Evolutionary conservation across 176 grass and related monocot species (phyloP).

Genomic region (Saccharum officinarum): DNA sequence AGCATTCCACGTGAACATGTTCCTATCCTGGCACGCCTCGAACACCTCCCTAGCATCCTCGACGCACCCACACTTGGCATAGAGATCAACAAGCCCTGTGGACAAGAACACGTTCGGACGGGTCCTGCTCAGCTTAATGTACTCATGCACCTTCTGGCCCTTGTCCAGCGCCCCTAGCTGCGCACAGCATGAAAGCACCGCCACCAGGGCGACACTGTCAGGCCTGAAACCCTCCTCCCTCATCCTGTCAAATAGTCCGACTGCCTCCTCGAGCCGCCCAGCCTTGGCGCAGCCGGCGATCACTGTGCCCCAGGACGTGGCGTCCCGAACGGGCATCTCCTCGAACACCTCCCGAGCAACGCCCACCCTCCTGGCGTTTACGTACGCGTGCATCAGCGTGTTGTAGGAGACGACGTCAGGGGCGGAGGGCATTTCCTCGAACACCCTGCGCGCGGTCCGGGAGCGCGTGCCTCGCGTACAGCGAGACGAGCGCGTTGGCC

Average conservation of each 20-base stretch:
- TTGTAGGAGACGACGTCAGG: constrained; percentile 54
- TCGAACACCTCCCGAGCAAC: constrained; percentile 41
- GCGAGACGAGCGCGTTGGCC: constrained; percentile 51
- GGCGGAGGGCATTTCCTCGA: constrained; percentile 30
- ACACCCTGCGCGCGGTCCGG: constrained; percentile 41
- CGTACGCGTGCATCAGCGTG: constrained; percentile 45
- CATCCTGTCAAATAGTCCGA: constrained; percentile 58
- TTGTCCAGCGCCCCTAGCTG: constrained; percentile 53
- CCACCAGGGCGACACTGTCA: constrained; percentile 50
- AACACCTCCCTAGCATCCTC: constrained; percentile 43
- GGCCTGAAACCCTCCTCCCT: constrained; percentile 17
- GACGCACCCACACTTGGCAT: constrained; percentile 59
- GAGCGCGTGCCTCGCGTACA: constrained; percentile 40
- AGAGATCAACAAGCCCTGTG: constrained; percentile 60
- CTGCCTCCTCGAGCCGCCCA: constrained; percentile 18
- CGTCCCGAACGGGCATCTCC: constrained; percentile 50
- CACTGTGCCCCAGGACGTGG: constrained; percentile 57
- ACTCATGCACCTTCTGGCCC: constrained; percentile 51
- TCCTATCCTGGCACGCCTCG: constrained; percentile 26
- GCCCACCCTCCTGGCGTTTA: constrained; percentile 4
- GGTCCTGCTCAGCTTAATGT: constrained; percentile 38
- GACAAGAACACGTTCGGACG: constrained; percentile 44
- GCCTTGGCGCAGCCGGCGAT: constrained; percentile 31
- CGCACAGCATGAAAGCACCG: constrained; percentile 60
- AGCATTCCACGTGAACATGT: constrained; percentile 64